These are phyloP conservation scores for Gastrolobium bilobum DNA, from an alignment of 306 rosid genomes.

Conservation along the genomic window DNA sequence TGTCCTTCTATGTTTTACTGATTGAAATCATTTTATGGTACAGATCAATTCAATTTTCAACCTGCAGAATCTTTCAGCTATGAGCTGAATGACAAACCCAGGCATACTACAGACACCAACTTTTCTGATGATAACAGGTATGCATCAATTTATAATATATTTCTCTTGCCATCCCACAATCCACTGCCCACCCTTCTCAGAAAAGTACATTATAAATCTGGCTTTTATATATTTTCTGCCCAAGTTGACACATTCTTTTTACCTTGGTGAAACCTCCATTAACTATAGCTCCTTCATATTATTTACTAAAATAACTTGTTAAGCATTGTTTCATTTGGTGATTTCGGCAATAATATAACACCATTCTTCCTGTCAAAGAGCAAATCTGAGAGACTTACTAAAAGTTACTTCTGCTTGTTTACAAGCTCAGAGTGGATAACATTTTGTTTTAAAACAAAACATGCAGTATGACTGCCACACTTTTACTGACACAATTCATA, in stretches of 20 bases:
- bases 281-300: neutral
- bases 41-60: conserved; percentile 60
- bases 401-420: conserved; percentile 10
- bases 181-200: neutral
- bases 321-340: neutral
- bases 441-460: conserved; percentile 29
- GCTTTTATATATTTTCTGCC: neutral
- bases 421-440: neutral
- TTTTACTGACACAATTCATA: neutral
- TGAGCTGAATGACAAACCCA: conserved; percentile 42
- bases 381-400: neutral
- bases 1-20: neutral
- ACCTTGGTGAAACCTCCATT: neutral
- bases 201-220: neutral
- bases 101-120: conserved; percentile 44
- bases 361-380: neutral
- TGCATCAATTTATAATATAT: conserved; percentile 1
- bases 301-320: neutral
- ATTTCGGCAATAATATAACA: neutral
- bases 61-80: conserved; percentile 51
- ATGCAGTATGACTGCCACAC: neutral
- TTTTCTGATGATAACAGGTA: conserved; percentile 69
- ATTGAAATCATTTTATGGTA: conserved; percentile 31
- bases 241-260: neutral
- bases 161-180: neutral